A percentile compares a stretch with the other conserved stretches of the same genome.
Evolutionary conservation across 148 eudicot species (phyloP).

Genomic region (Amaranthus hypochondriacus): DNA sequence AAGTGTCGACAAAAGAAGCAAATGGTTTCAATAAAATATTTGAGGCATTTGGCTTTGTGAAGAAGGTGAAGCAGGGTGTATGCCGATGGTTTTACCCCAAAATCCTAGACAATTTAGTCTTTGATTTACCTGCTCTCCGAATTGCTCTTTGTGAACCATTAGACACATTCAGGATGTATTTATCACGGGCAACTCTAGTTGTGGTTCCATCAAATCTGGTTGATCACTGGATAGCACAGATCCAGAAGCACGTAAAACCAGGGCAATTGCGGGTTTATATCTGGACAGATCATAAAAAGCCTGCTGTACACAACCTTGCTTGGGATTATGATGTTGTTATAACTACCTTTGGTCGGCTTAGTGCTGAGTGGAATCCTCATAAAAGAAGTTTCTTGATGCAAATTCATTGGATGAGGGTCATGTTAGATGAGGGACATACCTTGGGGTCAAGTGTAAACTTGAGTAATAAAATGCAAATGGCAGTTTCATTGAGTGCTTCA

Average conservation of each 20-base stretch:
- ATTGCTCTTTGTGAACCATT: constrained; percentile 83
- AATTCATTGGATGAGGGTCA: constrained; percentile 87
- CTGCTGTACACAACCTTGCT: constrained; percentile 73
- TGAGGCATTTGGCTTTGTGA: constrained; percentile 77
- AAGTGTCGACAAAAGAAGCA: constrained; percentile 37
- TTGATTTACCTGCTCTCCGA: constrained; percentile 82
- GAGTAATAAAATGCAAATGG: constrained; percentile 91
- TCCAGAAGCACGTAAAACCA: constrained; percentile 73
- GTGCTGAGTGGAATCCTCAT: constrained; percentile 84
- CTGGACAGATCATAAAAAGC: constrained; percentile 78
- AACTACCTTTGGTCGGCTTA: constrained; percentile 80
- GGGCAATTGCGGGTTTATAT: constrained; percentile 66
- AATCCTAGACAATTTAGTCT: constrained; percentile 44
- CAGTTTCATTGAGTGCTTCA: constrained; percentile 68
- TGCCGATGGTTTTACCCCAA: constrained; percentile 77
- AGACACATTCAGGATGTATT: constrained; percentile 66
- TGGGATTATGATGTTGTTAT: constrained; percentile 97
- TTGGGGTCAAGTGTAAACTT: constrained; percentile 83
- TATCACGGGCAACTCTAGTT: constrained; percentile 85
- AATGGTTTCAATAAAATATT: constrained; percentile 63
- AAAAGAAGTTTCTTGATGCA: constrained; percentile 77
- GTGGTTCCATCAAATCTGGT: constrained; percentile 95
- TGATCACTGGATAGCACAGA: constrained; percentile 91
- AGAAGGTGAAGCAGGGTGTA: constrained; percentile 48
- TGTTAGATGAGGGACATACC: constrained; percentile 97